Percentiles rank a stretch among this genome's conserved stretches.
Conservation (phyloP, 345 rosid genomes). For the Eucalyptus virginea region DNA sequence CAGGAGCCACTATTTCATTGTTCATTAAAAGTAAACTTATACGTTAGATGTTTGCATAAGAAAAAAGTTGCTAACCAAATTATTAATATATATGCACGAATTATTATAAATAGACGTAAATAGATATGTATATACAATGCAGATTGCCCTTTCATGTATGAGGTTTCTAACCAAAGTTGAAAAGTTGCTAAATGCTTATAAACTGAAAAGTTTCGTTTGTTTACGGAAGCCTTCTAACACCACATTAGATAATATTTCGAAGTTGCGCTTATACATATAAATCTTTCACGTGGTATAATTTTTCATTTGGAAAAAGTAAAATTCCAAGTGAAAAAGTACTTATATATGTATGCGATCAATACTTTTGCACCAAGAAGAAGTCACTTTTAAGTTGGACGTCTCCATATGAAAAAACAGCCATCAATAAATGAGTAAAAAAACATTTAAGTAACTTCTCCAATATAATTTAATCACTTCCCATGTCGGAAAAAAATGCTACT, state of each 20-base stretch:
- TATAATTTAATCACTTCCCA: neutral
- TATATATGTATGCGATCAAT: neutral
- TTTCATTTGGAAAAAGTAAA: neutral
- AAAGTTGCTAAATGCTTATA: neutral
- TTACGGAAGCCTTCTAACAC: neutral
- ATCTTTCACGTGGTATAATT: neutral
- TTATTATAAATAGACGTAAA: too few species aligned
- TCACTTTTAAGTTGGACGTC: neutral
- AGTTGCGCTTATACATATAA: neutral
- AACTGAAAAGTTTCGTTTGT: neutral
- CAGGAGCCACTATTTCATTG: neutral
- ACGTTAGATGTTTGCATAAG: neutral
- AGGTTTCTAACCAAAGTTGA: neutral
- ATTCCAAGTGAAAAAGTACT: too few species aligned
- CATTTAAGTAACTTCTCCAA: neutral
- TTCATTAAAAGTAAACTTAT: neutral
- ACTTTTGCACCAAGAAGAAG: too few species aligned
- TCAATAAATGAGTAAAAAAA: neutral
- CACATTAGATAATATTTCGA: neutral
- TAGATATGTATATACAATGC: neutral
- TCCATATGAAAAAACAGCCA: neutral
- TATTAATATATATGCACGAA: neutral
- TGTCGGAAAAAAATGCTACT: neutral
- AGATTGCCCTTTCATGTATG: neutral
- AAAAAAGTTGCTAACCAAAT: neutral